Percentiles rank a stretch among this genome's conserved stretches.
phyloP scores from a whole-genome alignment of 306 rosid genomes.

The Glycyrrhiza uralensis region DNA sequence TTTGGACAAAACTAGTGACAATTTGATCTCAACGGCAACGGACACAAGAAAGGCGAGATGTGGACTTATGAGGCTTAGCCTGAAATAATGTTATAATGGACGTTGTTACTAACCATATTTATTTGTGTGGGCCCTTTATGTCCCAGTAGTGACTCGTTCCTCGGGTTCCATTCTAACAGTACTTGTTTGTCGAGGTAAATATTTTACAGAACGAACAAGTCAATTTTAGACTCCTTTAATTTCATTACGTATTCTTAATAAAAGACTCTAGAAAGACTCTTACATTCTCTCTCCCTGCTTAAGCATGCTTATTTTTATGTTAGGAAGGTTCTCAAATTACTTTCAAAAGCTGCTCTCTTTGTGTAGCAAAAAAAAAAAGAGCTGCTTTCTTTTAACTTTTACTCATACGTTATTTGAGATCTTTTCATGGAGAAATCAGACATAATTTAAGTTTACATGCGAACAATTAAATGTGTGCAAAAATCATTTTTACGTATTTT shows the following conservation, averaged over 20 bases:
- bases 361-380: too few species aligned
- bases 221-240: too few species aligned
- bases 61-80: slow-evolving; percentile 23
- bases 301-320: too few species aligned
- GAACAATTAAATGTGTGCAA: too few species aligned
- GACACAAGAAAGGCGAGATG: slow-evolving; percentile 31
- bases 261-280: too few species aligned
- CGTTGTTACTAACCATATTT: slow-evolving; percentile 22
- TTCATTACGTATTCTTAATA: not conserved
- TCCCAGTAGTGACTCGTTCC: slow-evolving; percentile 20
- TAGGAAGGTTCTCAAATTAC: too few species aligned
- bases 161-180: not conserved
- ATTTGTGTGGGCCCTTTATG: slow-evolving; percentile 19
- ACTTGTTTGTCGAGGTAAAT: not conserved
- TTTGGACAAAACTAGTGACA: slow-evolving; percentile 28
- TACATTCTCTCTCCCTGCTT: not conserved
- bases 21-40: slow-evolving; percentile 41
- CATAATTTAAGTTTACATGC: too few species aligned
- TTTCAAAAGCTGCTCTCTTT: too few species aligned
- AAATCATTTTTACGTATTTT: too few species aligned
- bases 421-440: too few species aligned
- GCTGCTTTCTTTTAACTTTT: too few species aligned
- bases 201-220: not conserved
- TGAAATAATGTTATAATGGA: not conserved
- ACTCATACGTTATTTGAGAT: too few species aligned